phyloP scores from a whole-genome alignment of 257 asterid species.

The Paraleonurus japonicus region DNA sequence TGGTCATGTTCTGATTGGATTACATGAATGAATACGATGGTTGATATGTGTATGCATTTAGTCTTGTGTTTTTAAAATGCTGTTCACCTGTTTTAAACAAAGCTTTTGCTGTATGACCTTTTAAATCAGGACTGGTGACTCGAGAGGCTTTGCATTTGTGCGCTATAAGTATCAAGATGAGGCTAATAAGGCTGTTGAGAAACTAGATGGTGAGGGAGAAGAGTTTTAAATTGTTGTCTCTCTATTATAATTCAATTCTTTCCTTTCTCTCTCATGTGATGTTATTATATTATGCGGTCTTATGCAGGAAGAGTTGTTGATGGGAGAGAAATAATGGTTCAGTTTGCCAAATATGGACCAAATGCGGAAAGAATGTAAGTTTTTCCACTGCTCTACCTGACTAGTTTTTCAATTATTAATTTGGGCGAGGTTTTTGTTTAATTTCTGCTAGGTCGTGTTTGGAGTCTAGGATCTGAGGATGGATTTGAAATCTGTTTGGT shows the following conservation, averaged over 20 bases:
- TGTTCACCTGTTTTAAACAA: not conserved
- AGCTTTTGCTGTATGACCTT: not conserved
- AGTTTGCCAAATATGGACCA: conserved; percentile 96
- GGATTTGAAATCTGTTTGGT: not conserved
- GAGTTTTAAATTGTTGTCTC: not conserved
- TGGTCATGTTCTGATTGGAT: not conserved
- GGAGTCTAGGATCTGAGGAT: not conserved
- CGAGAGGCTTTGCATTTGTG: conserved; percentile 95
- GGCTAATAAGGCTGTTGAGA: conserved; percentile 91
- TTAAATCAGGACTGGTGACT: conserved; percentile 84
- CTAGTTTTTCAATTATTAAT: not conserved
- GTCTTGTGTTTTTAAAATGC: not conserved
- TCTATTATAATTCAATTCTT: not conserved
- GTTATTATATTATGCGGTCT: not conserved
- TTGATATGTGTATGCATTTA: not conserved
- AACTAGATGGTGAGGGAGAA: conserved; percentile 70
- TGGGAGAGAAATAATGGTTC: conserved; percentile 98
- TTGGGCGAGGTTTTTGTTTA: not conserved
- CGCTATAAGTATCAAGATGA: conserved; percentile 95
- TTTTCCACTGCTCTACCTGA: not conserved
- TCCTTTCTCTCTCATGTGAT: not conserved
- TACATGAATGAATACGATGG: not conserved
- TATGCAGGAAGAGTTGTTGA: conserved; percentile 82
- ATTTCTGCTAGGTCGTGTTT: not conserved
- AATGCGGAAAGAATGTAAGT: conserved; percentile 93